Evolutionary conservation across 1,284 basidiomycete genomes (phyloP), one percentile per base, ranked within the genome.

Genomic region (Puccinia triticina): DNA sequence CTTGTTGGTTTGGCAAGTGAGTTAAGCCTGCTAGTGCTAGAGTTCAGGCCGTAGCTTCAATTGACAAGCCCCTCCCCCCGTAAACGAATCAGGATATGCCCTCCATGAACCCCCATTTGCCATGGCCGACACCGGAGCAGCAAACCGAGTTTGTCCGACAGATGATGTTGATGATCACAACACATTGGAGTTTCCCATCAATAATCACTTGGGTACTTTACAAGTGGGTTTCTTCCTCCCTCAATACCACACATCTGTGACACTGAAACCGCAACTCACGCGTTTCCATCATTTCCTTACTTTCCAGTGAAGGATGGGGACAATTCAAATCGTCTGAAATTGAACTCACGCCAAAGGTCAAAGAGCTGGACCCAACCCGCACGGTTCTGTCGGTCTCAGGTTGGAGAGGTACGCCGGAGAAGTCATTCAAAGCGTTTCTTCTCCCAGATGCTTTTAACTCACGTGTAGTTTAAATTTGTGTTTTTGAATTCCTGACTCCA

Each of bases 1-100:
- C 57, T 21, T 83, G 12, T 53, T 83, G 37, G 83, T 83, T 43
- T 80, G 66, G 67, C 83, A 83, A 67, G 83, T 81, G 46, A 59
- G 67, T 71, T 23, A 2, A 77, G n/a, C 11, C 14, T 2, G 26
- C 29, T 16, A 61, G 5, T 2, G 26, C 29, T 16, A 61, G 5
- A 46, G 12, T 12, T 34, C 4, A 34, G 23, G 23, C 26, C 29
- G 8, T 71, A 12, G 1, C 3, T 34, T 34, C 11, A 10, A 7
- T 37, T 46, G 61, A 34, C 57, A 11, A 10, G n/a, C n/a, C 12
- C 40, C 43, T 61, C n/a, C 48, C 29, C 40, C 7, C 16, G 40
- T n/a, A 12, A 23, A 48, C 26, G 18, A 12, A 34, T 50, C 29
- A 81, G 78, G 78, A 81, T 34, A 81, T 81, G 78, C 78, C 78